Conservation (phyloP, 1,284 basidiomycete genomes). For the Taiwanofungus camphoratus region DNA sequence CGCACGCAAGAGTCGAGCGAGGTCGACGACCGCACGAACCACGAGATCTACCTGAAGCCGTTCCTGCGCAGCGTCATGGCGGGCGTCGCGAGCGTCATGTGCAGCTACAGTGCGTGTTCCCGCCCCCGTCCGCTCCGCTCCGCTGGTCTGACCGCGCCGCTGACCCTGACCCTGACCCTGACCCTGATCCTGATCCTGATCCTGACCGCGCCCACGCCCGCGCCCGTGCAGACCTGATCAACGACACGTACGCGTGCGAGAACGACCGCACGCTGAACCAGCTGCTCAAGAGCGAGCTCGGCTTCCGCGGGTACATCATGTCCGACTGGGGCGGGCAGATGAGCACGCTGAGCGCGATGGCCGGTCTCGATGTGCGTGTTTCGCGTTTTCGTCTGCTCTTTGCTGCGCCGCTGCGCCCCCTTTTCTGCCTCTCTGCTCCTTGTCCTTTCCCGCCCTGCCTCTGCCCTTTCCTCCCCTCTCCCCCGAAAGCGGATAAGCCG, state of each 20-base stretch:
- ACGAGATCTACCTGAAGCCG: constrained; percentile 68
- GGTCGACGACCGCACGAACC: constrained; percentile 73
- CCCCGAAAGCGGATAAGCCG: background rate
- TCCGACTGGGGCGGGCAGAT: constrained; percentile 63
- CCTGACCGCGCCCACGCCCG: background rate
- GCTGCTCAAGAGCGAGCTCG: constrained; percentile 74
- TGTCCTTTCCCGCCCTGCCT: background rate
- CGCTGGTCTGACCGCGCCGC: no score
- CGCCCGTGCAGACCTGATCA: constrained; percentile 47
- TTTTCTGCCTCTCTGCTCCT: background rate
- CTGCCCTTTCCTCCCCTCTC: background rate
- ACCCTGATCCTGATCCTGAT: no score
- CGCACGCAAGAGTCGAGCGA: constrained; percentile 53
- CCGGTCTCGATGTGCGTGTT: constrained; percentile 59
- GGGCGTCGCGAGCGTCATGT: constrained; percentile 76
- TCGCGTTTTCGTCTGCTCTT: background rate
- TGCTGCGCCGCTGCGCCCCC: background rate
- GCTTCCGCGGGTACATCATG: constrained; percentile 74
- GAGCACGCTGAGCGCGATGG: constrained; percentile 53
- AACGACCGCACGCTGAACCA: constrained; percentile 73
- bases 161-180: no score
- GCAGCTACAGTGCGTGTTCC: constrained; percentile 48
- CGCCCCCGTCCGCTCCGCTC: no score
- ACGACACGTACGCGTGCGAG: constrained; percentile 77
- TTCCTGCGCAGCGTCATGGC: constrained; percentile 75